Conservation (phyloP, 345 rosid genomes). For the Brassica carinata region DNA sequence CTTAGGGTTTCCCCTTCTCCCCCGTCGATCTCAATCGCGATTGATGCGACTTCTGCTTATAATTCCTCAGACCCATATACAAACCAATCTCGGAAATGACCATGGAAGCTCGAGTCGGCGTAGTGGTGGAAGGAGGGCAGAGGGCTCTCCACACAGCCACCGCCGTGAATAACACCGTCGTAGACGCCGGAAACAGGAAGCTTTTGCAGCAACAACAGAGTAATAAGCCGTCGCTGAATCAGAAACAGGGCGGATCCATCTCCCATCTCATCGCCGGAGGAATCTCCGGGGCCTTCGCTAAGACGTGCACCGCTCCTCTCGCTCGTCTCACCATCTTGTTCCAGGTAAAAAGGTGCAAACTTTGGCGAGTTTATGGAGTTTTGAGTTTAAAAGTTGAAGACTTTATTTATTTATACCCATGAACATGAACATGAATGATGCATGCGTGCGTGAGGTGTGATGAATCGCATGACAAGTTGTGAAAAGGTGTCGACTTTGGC, state of each 20-base stretch:
- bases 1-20: conserved; percentile 33
- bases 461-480: too few species aligned
- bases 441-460: too few species aligned
- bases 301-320: conserved; percentile 97
- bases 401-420: background rate
- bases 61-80: background rate
- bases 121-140: conserved; percentile 76
- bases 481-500: too few species aligned
- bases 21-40: conserved; percentile 2
- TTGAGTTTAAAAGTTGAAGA: background rate
- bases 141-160: conserved; percentile 64
- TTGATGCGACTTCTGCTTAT: conserved; percentile 14
- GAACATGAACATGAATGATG: background rate
- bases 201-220: conserved; percentile 43
- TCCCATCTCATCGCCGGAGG: conserved; percentile 87
- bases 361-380: background rate
- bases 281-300: conserved; percentile 92
- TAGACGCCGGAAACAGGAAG: conserved; percentile 66
- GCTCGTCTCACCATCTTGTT: conserved; percentile 94
- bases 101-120: conserved; percentile 87
- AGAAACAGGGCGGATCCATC: conserved; percentile 55
- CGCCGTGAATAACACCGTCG: conserved; percentile 53
- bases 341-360: conserved; percentile 54
- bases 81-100: conserved; percentile 32
- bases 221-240: conserved; percentile 38